Percentiles rank a stretch among this genome's conserved stretches.
Conservation (phyloP, 179 eudicot species). For the Silene coronaria region DNA sequence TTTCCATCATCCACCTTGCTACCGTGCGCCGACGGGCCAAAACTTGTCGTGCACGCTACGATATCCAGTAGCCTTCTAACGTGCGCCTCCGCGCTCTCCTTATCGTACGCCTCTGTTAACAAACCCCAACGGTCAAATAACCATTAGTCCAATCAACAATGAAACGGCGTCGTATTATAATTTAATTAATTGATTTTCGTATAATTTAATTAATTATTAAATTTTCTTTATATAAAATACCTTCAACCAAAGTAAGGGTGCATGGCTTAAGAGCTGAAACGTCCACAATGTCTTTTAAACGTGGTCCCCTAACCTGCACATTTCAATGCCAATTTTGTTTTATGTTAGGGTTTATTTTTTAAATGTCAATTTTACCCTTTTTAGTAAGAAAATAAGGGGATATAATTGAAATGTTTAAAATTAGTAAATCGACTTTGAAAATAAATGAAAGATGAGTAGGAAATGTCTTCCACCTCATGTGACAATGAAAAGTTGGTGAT, state of each 20-base stretch:
- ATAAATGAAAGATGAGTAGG: not conserved
- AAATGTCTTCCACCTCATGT: slow-evolving; percentile 60
- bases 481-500: slow-evolving; percentile 75
- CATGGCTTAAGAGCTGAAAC: slow-evolving; percentile 90
- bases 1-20: slow-evolving; percentile 40
- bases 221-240: slow-evolving; percentile 34
- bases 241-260: slow-evolving; percentile 68
- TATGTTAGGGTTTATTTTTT: not conserved
- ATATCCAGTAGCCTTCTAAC: slow-evolving; percentile 83
- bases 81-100: slow-evolving; percentile 70
- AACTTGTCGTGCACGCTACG: slow-evolving; percentile 84
- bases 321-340: slow-evolving; percentile 9
- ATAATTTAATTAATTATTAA: too few species aligned
- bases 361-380: slow-evolving; percentile 13
- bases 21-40: slow-evolving; percentile 55
- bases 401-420: not conserved
- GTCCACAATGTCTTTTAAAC: slow-evolving; percentile 78
- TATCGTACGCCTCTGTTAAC: slow-evolving; percentile 74
- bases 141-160: not conserved
- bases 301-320: slow-evolving; percentile 78
- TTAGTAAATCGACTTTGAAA: not conserved
- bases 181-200: too few species aligned
- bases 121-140: not conserved
- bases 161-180: slow-evolving; percentile 2
- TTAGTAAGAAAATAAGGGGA: not conserved